These are phyloP conservation scores for Candida awuae DNA, from an alignment of 805 yeast species.

Conservation along the genomic window DNA sequence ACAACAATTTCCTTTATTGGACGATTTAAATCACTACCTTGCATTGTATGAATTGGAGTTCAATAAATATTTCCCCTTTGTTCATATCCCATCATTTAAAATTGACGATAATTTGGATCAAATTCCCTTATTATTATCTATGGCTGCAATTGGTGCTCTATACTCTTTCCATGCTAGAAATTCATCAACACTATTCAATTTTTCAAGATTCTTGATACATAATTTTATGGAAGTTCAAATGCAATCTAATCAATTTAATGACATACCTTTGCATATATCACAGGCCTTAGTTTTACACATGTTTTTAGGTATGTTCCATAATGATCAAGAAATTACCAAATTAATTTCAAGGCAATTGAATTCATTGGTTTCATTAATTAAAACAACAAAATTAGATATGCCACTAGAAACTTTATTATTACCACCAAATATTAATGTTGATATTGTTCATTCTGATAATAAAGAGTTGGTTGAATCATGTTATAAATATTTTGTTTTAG, in stretches of 20 bases:
- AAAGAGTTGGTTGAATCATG: slow-evolving; percentile 30
- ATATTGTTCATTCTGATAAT: slow-evolving; percentile 14
- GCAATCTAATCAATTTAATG: slow-evolving; percentile 39
- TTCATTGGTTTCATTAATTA: slow-evolving; percentile 46
- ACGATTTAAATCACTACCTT: slow-evolving; percentile 70
- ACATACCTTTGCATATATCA: slow-evolving; percentile 48
- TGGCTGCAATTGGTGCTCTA: slow-evolving; percentile 85
- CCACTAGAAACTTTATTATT: slow-evolving; percentile 39
- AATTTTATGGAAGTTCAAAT: slow-evolving; percentile 50
- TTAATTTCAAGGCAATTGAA: slow-evolving; percentile 45
- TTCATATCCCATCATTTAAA: slow-evolving; percentile 59
- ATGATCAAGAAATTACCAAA: slow-evolving; percentile 42
- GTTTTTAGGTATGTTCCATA: slow-evolving; percentile 48
- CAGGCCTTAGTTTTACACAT: slow-evolving; percentile 50
- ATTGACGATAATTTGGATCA: slow-evolving; percentile 42
- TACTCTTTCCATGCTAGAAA: slow-evolving; percentile 74
- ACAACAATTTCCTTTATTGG: slow-evolving; percentile 62
- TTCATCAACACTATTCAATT: slow-evolving; percentile 61
- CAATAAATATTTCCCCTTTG: slow-evolving; percentile 75
- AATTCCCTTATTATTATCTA: slow-evolving; percentile 63
- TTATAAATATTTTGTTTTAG: slow-evolving; percentile 44
- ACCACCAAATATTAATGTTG: slow-evolving; percentile 32
- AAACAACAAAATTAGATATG: slow-evolving; percentile 43
- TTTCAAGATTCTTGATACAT: slow-evolving; percentile 60
- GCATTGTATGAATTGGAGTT: slow-evolving; percentile 70